A percentile compares a stretch with the other conserved stretches of the same genome.
Evolutionary conservation across 768 basidiomycete genomes (phyloP).

Genomic region (Lactarius pseudohatsudake): DNA sequence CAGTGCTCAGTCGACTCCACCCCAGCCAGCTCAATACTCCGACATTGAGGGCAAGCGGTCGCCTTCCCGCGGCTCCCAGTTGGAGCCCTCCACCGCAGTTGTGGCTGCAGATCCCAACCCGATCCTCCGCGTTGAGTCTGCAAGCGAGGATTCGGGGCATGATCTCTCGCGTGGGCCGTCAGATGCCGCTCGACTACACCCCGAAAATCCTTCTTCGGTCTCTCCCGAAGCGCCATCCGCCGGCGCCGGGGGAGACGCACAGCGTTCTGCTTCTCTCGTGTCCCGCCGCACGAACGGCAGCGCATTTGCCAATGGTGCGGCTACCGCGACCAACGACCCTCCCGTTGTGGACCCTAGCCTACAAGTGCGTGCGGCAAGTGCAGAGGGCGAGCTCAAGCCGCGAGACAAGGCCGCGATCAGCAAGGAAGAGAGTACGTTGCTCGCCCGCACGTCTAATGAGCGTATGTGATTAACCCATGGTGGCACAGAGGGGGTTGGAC

Average conservation of each 20-base stretch:
- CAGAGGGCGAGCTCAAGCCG: constrained; percentile 48
- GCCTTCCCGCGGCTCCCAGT: not conserved
- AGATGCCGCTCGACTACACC: not conserved
- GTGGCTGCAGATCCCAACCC: not conserved
- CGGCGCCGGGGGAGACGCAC: not conserved
- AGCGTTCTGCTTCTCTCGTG: not conserved
- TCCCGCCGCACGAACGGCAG: constrained; percentile 21
- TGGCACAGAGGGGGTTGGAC: constrained; percentile 54
- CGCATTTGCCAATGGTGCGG: constrained; percentile 55
- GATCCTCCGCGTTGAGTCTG: not conserved
- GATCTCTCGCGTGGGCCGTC: not conserved
- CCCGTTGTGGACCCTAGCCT: constrained; percentile 41
- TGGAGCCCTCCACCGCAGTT: not conserved
- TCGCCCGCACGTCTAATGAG: not conserved
- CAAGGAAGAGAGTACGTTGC: constrained; percentile 50
- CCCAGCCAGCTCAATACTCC: not conserved
- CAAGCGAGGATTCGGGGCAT: not conserved
- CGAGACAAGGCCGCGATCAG: constrained; percentile 52
- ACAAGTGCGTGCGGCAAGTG: constrained; percentile 44
- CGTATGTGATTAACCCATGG: not conserved
- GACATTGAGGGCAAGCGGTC: not conserved
- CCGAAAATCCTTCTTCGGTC: not conserved
- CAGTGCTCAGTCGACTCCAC: not conserved
- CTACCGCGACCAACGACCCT: constrained; percentile 47
- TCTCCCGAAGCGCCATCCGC: not conserved